Conservation (phyloP, 163 green algal species). For the Scenedesmus sp. region DNA sequence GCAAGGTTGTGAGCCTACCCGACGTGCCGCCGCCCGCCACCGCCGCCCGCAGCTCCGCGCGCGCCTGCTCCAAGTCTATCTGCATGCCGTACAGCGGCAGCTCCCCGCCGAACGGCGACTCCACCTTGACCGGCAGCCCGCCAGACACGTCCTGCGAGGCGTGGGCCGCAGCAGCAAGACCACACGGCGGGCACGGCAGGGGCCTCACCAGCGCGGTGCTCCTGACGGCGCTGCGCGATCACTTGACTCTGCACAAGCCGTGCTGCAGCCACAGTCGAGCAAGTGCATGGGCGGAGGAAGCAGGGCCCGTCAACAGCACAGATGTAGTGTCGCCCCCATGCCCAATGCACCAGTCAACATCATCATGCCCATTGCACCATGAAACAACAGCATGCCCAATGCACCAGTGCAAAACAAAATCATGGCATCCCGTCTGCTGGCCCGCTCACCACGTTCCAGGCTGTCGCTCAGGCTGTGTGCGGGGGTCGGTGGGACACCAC, state of each 20-base stretch:
- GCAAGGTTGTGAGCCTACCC: neutral
- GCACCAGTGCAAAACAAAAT: too few relatives aligned
- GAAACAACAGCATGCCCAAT: neutral
- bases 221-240: too few relatives aligned
- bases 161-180: neutral
- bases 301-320: too few relatives aligned
- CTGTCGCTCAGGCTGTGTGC: slow-evolving; percentile 76
- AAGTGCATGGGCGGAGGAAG: too few relatives aligned
- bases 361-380: too few relatives aligned
- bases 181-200: too few relatives aligned
- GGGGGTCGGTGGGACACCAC: slow-evolving; percentile 94
- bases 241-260: too few relatives aligned
- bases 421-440: too few relatives aligned
- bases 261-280: too few relatives aligned
- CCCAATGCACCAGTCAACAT: too few relatives aligned
- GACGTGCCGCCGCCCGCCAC: slow-evolving; percentile 54
- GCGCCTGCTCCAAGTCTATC: slow-evolving; percentile 82
- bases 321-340: too few relatives aligned
- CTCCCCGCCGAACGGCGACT: slow-evolving; percentile 59
- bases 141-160: slow-evolving; percentile 88
- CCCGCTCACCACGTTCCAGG: neutral
- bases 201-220: too few relatives aligned
- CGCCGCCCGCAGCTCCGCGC: slow-evolving; percentile 75
- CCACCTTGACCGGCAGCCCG: slow-evolving; percentile 83
- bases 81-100: slow-evolving; percentile 93